phyloP scores from a whole-genome alignment of 257 asterid genomes.

The Ocimum tenuiflorum region DNA sequence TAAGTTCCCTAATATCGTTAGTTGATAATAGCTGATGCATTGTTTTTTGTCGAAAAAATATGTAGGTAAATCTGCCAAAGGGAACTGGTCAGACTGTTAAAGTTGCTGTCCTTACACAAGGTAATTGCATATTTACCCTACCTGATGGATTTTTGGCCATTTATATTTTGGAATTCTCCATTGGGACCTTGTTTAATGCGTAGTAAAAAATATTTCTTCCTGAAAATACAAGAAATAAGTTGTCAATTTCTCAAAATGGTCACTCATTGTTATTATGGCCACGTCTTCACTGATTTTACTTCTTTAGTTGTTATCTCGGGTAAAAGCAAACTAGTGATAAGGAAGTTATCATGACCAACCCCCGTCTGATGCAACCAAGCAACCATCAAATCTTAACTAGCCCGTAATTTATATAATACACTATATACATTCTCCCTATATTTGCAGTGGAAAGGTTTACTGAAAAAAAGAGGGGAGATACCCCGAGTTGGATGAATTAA shows the following conservation, averaged over 20 bases:
- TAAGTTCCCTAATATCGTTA: neutral
- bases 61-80: constrained; percentile 90
- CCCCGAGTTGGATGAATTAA: neutral
- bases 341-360: constrained; percentile 4
- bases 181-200: neutral
- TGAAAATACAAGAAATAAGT: neutral
- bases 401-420: neutral
- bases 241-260: neutral
- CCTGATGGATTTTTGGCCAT: neutral
- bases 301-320: neutral
- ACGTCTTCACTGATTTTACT: neutral
- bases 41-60: neutral
- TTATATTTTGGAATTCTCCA: neutral
- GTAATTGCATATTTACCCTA: constrained; percentile 27
- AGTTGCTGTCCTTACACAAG: constrained; percentile 98
- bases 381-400: neutral
- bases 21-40: constrained; percentile 11
- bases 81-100: constrained; percentile 93
- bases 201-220: neutral
- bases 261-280: neutral
- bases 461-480: no score
- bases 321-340: neutral
- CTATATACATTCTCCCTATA: neutral
- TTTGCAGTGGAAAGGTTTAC: neutral
- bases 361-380: neutral